Conservation (phyloP, 805 yeast species). For the Wickerhamomyces silvicola region DNA sequence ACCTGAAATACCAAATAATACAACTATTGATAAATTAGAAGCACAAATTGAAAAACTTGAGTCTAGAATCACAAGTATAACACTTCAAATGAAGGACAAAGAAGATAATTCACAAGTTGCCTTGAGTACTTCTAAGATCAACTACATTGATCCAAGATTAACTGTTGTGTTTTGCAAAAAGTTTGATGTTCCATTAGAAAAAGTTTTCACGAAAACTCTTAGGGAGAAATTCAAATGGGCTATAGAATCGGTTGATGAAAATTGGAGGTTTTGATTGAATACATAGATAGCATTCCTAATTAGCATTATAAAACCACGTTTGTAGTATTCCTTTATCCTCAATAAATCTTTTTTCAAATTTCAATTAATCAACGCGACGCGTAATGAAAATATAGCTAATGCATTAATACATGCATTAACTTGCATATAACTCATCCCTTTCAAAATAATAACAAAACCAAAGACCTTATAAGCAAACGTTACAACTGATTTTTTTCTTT, state of each 20-base stretch:
- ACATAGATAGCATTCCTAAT: neutral
- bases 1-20: conserved; percentile 43
- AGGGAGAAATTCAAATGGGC: conserved; percentile 96
- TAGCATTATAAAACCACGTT: neutral
- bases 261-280: conserved; percentile 71
- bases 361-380: neutral
- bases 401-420: too few relatives aligned
- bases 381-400: neutral
- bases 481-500: too few relatives aligned
- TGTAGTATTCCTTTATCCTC: too few relatives aligned
- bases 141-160: conserved; percentile 91
- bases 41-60: conserved; percentile 68
- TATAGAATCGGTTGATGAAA: conserved; percentile 77
- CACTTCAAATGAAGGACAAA: conserved; percentile 78
- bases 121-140: conserved; percentile 86
- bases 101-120: conserved; percentile 94
- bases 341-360: too few relatives aligned
- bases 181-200: conserved; percentile 85
- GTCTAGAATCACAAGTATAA: conserved; percentile 59
- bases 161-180: conserved; percentile 85
- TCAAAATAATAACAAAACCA: too few relatives aligned
- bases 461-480: too few relatives aligned
- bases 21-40: conserved; percentile 59
- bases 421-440: too few relatives aligned
- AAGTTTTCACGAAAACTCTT: conserved; percentile 82